Conservation (phyloP, 2,329 filamentous ascomycete genomes). For the Coleophoma crateriformis region DNA sequence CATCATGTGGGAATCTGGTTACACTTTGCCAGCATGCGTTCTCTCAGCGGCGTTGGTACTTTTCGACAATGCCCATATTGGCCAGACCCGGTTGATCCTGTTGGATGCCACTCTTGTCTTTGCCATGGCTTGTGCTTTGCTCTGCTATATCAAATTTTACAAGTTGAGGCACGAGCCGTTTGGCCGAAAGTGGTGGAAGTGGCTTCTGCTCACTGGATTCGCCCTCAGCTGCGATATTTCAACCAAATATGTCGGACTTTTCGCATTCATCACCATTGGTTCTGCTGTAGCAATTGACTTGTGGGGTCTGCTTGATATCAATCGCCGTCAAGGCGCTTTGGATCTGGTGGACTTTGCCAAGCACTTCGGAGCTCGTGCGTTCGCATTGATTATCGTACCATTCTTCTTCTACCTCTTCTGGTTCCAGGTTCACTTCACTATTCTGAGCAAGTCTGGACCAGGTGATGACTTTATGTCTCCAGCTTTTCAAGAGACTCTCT, state of each 20-base stretch:
- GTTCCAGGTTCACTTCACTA: conserved; percentile 98
- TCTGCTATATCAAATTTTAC: conserved; percentile 97
- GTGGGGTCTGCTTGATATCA: conserved; percentile 90
- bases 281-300: conserved; percentile 90
- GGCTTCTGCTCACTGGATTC: conserved; percentile 92
- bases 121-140: conserved; percentile 90
- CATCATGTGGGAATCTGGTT: conserved; percentile 99
- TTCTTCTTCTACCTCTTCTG: conserved; percentile 99
- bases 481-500: conserved; percentile 94
- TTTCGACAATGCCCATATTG: conserved; percentile 96
- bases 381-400: conserved; percentile 82
- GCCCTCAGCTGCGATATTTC: conserved; percentile 96
- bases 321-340: conserved; percentile 76
- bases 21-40: conserved; percentile 88
- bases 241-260: conserved; percentile 94
- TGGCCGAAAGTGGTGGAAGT: conserved; percentile 98
- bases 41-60: conserved; percentile 81
- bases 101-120: conserved; percentile 91
- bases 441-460: conserved; percentile 81
- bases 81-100: conserved; percentile 90
- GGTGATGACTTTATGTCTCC: conserved; percentile 99
- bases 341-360: conserved; percentile 74
- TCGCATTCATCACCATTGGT: conserved; percentile 95
- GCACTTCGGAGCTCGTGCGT: conserved; percentile 82
- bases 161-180: conserved; percentile 89